Percentiles rank a stretch among this genome's conserved stretches.
phyloP scores from a whole-genome alignment of 345 rosid species.

The Syzygium grande region DNA sequence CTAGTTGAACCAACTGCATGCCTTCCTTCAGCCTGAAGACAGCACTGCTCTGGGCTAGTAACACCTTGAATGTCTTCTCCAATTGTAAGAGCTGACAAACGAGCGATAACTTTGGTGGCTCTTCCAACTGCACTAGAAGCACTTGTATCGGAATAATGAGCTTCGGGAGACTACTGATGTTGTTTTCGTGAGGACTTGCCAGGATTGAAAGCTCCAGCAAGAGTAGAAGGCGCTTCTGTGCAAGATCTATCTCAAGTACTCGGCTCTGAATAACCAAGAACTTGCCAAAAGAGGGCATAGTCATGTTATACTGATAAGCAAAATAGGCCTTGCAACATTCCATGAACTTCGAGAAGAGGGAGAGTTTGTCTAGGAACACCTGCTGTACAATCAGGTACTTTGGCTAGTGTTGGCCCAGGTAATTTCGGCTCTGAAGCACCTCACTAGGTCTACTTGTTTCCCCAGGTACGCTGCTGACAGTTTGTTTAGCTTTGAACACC shows the following conservation, averaged over 20 bases:
- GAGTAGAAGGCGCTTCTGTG: constrained; percentile 77
- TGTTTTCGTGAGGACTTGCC: constrained; percentile 75
- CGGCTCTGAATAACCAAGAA: constrained; percentile 92
- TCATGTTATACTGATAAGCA: constrained; percentile 66
- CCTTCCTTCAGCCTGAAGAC: constrained; percentile 77
- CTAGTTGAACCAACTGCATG: constrained; percentile 49
- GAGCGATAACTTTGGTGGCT: constrained; percentile 54
- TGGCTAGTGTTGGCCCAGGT: constrained; percentile 44
- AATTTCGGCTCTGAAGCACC: neutral
- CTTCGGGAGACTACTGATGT: constrained; percentile 59
- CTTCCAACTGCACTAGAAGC: constrained; percentile 26
- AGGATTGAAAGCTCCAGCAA: constrained; percentile 52
- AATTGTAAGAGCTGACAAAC: constrained; percentile 76
- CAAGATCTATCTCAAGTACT: constrained; percentile 91
- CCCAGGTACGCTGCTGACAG: neutral
- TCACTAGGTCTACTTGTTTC: neutral
- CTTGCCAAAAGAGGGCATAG: constrained; percentile 75
- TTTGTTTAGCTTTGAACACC: neutral
- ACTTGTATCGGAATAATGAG: constrained; percentile 45
- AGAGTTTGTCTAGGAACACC: constrained; percentile 37
- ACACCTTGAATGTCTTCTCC: constrained; percentile 84
- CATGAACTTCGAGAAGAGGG: constrained; percentile 34
- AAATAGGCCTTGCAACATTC: constrained; percentile 48
- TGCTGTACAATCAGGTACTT: constrained; percentile 51
- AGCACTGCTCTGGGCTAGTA: constrained; percentile 74